A percentile compares a stretch with the other conserved stretches of the same genome.
Evolutionary conservation across 148 eudicot genomes (phyloP).

Genomic region (Chenopodium album): DNA sequence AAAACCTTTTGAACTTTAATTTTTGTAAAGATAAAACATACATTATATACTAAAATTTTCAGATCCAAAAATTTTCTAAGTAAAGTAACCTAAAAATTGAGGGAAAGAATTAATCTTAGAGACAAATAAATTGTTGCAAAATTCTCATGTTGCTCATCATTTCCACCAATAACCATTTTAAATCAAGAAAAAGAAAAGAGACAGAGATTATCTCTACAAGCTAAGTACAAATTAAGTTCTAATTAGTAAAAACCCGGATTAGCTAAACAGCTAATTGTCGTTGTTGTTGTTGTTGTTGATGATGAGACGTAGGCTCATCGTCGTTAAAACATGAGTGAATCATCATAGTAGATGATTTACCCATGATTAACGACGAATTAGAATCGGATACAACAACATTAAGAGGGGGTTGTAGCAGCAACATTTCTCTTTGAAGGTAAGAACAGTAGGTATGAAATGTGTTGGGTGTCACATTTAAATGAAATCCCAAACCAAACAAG

Average conservation of each 20-base stretch:
- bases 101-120: neutral
- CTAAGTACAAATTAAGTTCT: slow-evolving; percentile 24
- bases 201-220: slow-evolving; percentile 14
- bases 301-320: slow-evolving; percentile 33
- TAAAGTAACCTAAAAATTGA: neutral
- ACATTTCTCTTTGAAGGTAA: slow-evolving; percentile 60
- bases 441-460: slow-evolving; percentile 62
- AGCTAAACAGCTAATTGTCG: slow-evolving; percentile 29
- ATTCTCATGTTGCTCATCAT: slow-evolving; percentile 27
- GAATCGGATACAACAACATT: slow-evolving; percentile 19
- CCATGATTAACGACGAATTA: slow-evolving; percentile 30
- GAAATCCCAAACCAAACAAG: slow-evolving; percentile 70
- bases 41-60: neutral
- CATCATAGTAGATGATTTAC: slow-evolving; percentile 22
- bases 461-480: slow-evolving; percentile 66
- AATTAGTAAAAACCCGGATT: neutral
- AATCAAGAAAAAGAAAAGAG: neutral
- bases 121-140: slow-evolving; percentile 10
- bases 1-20: neutral
- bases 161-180: slow-evolving; percentile 10
- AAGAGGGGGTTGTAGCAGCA: slow-evolving; percentile 39
- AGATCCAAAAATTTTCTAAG: slow-evolving; percentile 16
- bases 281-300: slow-evolving; percentile 30
- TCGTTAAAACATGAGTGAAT: slow-evolving; percentile 34
- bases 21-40: slow-evolving; percentile 30